Evolutionary conservation across 1,284 basidiomycete species (phyloP), one percentile per base, ranked within the genome.

Genomic region (Marasmius sp.): DNA sequence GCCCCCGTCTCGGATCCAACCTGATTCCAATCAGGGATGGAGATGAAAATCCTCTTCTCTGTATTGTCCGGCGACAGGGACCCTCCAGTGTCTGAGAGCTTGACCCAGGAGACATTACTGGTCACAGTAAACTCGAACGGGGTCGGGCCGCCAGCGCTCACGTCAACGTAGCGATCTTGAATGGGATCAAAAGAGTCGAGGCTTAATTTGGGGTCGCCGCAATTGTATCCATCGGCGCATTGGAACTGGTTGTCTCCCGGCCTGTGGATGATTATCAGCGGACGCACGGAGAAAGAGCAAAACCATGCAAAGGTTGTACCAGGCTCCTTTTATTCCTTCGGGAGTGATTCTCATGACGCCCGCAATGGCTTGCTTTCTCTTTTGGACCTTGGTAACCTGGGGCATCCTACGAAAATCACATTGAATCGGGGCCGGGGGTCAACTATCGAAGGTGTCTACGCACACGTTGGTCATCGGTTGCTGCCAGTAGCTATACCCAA

Each of bases 261-360:
- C 85, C 85, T 87, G 63, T 7, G 47, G 8, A 33, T 11, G 56
- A 10, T 50, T 50, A 16, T 60, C 37, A 54, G 16, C 7, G 33
- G 12, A 53, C 12, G 3, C 41, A n/a, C 12, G 14, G 49, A 8
- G 37, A 12, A 14, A 7, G 58, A 61, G 6, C 60, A 49, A 20
- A 2, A 54, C 16, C 33, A 54, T n/a, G 61, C 27, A 27, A 27
- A 27, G 5, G 27, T 27, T 27, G 2, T 66, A 85, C 86, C 85
- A 88, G 59, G 85, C 81, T 47, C 80, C 86, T 3, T 75, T 65
- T n/a, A 79, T 84, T 16, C 85, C 82, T 74, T 91, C 88, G 0
- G 85, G 81, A 0, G 80, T 79, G 58, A 88, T 80, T 22, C 88
- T 74, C 83, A 89, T 88, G 3, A 81, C 78, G 14, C 86, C 84